These are phyloP conservation scores for Fusarium pininemorale DNA, from an alignment of 2,329 filamentous ascomycete genomes.

Conservation along the genomic window DNA sequence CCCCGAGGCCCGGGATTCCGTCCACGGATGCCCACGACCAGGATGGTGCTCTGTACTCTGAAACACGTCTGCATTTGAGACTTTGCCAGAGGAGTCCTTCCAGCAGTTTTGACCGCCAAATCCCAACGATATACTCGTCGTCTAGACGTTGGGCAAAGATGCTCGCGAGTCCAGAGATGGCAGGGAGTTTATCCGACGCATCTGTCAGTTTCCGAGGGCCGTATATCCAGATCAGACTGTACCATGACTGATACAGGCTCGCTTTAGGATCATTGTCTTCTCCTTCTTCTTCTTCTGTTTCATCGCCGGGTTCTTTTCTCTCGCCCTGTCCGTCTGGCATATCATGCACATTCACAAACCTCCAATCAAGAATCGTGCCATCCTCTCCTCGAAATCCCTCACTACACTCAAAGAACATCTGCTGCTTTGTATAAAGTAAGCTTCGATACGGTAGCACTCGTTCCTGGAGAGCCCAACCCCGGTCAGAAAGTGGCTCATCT, in stretches of 20 bases:
- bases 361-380: neutral
- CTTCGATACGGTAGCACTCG: neutral
- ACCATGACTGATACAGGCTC: neutral
- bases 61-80: fast-evolving
- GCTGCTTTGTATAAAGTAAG: neutral
- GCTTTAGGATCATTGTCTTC: fast-evolving
- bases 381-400: neutral
- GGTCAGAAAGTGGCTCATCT: neutral
- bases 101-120: neutral
- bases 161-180: neutral
- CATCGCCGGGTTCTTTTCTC: too few relatives aligned
- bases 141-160: neutral
- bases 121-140: neutral
- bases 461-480: neutral
- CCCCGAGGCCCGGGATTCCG: neutral
- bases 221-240: neutral
- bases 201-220: neutral
- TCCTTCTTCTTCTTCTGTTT: too few relatives aligned
- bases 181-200: conserved; percentile 3
- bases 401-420: neutral
- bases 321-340: fast-evolving
- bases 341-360: neutral
- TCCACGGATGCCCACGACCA: conserved; percentile 1
- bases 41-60: neutral
- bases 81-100: neutral